phyloP scores from a whole-genome alignment of 331 rosid species.

The Stylosanthes scabra region DNA sequence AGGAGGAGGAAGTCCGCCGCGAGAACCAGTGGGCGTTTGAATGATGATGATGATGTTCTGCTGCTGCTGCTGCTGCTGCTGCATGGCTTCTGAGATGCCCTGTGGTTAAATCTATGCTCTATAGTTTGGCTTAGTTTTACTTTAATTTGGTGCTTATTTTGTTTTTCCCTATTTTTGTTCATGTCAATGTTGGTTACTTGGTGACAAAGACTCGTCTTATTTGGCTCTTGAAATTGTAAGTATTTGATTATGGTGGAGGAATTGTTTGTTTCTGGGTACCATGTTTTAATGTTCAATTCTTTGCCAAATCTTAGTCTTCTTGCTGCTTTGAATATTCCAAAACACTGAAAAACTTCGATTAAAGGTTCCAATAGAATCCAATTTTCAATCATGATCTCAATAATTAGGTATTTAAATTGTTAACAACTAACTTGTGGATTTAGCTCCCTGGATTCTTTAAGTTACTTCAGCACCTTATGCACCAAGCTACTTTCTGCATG shows the following conservation, averaged over 20 bases:
- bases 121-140: background rate
- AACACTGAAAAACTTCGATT: background rate
- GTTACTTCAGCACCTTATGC: no score
- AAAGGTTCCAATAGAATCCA: no score
- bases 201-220: background rate
- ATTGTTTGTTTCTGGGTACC: background rate
- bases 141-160: background rate
- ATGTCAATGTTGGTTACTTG: no score
- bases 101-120: background rate
- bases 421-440: no score
- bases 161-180: background rate
- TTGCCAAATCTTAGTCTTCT: background rate
- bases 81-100: background rate
- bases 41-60: background rate
- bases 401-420: no score
- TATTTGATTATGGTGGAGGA: constrained; percentile 24
- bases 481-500: no score
- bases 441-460: no score
- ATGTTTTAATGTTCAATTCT: constrained; percentile 4
- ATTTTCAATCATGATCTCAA: no score
- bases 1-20: constrained; percentile 4
- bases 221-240: constrained; percentile 26
- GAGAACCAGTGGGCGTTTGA: background rate
- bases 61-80: background rate
- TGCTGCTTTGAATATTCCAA: background rate